phyloP scores from a whole-genome alignment of 75 land plant genomes.

The Isoetes taiwanensis region DNA sequence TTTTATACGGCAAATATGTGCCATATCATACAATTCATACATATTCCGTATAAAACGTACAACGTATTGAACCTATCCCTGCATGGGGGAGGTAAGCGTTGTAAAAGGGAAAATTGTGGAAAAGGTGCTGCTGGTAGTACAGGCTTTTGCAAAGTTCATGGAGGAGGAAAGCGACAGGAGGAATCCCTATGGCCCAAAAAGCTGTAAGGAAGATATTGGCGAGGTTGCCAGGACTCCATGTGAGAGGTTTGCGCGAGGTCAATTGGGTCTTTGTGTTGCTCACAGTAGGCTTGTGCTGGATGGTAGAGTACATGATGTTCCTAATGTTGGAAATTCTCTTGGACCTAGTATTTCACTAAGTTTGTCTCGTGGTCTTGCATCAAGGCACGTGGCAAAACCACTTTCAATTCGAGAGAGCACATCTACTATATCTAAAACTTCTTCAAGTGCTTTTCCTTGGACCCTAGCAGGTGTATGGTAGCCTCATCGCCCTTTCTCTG shows the following conservation, averaged over 20 bases:
- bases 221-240: constrained; percentile 32
- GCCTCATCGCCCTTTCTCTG: too few species aligned
- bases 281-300: constrained; percentile 73
- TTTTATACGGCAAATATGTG: too few species aligned
- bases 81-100: constrained; percentile 89
- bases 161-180: constrained; percentile 74
- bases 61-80: too few species aligned
- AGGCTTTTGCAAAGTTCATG: constrained; percentile 92
- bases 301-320: constrained; percentile 59
- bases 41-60: too few species aligned
- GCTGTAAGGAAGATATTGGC: constrained; percentile 20
- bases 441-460: too few species aligned
- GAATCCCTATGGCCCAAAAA: constrained; percentile 18
- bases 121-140: constrained; percentile 98
- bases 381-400: too few species aligned
- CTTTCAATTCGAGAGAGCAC: too few species aligned
- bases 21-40: too few species aligned
- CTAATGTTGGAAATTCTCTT: constrained; percentile 40
- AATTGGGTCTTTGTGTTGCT: constrained; percentile 62
- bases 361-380: constrained; percentile 37
- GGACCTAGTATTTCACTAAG: constrained; percentile 13
- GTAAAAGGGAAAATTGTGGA: constrained; percentile 51
- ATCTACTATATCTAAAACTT: too few species aligned
- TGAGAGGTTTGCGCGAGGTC: constrained; percentile 72
- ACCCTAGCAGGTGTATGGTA: too few species aligned